phyloP scores from a whole-genome alignment of 2,329 filamentous ascomycete genomes.

The Emydomyces testavorans region DNA sequence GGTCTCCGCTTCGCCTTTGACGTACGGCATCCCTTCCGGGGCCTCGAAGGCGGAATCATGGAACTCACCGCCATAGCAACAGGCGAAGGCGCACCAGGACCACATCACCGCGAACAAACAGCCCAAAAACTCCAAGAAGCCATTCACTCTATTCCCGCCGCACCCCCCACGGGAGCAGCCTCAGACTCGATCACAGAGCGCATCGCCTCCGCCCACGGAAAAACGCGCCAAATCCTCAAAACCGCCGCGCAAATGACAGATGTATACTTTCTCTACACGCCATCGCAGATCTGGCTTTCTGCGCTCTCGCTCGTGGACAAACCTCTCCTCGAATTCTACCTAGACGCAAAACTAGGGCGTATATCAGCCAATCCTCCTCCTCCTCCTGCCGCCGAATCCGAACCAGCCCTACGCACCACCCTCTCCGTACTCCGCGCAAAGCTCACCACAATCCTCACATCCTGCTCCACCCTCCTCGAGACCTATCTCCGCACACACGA shows the following conservation, averaged over 20 bases:
- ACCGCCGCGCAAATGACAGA: conserved; percentile 78
- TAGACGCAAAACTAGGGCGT: conserved; percentile 34
- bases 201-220: conserved; percentile 55
- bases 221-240: conserved; percentile 61
- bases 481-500: conserved; percentile 24
- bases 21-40: conserved; percentile 79
- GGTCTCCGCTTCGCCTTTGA: conserved; percentile 89
- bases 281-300: conserved; percentile 84
- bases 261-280: conserved; percentile 93
- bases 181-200: conserved; percentile 36
- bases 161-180: conserved; percentile 20
- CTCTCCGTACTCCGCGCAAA: conserved; percentile 29
- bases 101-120: conserved; percentile 24
- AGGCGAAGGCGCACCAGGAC: conserved; percentile 40
- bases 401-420: conserved; percentile 12
- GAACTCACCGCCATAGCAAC: conserved; percentile 60
- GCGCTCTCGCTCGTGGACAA: conserved; percentile 63
- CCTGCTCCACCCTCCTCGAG: conserved; percentile 32
- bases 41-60: conserved; percentile 74
- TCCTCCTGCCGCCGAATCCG: too few species aligned
- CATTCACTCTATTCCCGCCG: conserved; percentile 25
- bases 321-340: conserved; percentile 35
- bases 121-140: conserved; percentile 24
- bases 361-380: conserved; percentile 14
- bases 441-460: conserved; percentile 28